Evolutionary conservation across 495 filamentous ascomycete genomes (phyloP).

Genomic region (Penicillium verhagenii): DNA sequence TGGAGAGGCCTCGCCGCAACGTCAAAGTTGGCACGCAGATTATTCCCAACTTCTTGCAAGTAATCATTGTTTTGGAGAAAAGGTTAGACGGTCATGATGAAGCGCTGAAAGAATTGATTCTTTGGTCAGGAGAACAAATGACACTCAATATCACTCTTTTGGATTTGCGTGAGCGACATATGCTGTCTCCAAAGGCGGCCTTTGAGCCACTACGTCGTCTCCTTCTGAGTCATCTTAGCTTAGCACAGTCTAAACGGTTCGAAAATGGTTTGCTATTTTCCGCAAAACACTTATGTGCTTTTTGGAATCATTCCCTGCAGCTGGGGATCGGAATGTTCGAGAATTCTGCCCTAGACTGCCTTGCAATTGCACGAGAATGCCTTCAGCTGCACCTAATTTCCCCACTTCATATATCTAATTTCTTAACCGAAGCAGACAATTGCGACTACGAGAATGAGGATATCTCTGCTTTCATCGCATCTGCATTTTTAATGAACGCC

Average conservation of each 20-base stretch:
- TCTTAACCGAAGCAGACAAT: neutral
- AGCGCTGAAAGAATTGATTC: neutral
- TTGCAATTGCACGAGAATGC: neutral
- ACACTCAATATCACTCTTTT: neutral
- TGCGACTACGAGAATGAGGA: neutral
- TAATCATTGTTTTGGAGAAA: neutral
- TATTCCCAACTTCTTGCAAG: neutral
- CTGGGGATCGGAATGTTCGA: neutral
- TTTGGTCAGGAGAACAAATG: neutral
- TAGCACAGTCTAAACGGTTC: neutral
- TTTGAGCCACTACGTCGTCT: slow-evolving; percentile 9
- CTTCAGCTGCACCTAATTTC: neutral
- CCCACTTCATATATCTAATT: neutral
- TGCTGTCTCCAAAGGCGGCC: neutral
- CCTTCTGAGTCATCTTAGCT: neutral
- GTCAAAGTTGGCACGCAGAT: neutral
- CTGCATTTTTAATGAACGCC: slow-evolving; percentile 24
- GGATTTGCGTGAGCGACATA: neutral
- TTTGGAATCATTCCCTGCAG: neutral
- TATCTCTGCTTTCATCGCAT: slow-evolving; percentile 18
- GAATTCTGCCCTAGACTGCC: neutral
- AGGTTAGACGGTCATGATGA: neutral
- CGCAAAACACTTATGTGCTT: neutral
- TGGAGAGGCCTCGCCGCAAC: neutral
- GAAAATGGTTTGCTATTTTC: slow-evolving; percentile 6